Evolutionary conservation across 1,139 yeast genomes (phyloP).

Genomic region (Nakaseomyces uthaithaninus): DNA sequence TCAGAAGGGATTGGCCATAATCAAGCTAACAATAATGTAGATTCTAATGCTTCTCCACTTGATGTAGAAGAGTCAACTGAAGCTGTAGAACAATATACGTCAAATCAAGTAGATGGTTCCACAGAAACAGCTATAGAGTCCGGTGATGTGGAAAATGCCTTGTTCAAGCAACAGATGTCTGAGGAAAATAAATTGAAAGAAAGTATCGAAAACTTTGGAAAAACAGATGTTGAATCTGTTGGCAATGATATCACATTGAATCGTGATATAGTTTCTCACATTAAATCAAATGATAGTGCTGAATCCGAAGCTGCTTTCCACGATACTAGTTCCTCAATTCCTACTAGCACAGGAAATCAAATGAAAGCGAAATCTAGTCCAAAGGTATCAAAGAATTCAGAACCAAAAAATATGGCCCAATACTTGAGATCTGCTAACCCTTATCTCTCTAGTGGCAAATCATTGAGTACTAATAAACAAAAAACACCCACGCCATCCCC

Average conservation of each 20-base stretch:
- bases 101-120: neutral
- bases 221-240: neutral
- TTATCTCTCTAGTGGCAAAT: slow-evolving; percentile 12
- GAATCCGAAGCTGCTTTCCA: slow-evolving; percentile 3
- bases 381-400: neutral
- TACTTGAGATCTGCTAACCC: slow-evolving; percentile 22
- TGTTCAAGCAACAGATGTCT: slow-evolving; percentile 3
- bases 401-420: slow-evolving; percentile 17
- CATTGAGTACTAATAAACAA: neutral
- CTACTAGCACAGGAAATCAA: neutral
- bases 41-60: neutral
- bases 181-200: slow-evolving; percentile 6
- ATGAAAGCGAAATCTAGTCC: slow-evolving; percentile 4
- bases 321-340: slow-evolving; percentile 6
- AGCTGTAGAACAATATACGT: neutral
- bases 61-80: neutral
- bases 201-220: slow-evolving; percentile 2
- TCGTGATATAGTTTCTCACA: slow-evolving; percentile 2
- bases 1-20: neutral
- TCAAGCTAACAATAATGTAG: neutral
- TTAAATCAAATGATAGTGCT: neutral
- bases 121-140: neutral
- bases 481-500: slow-evolving; percentile 3
- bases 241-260: slow-evolving; percentile 1
- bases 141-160: neutral